Base-by-base conservation (phyloP, 371 early-diverging fungal genomes). In the Mortierella sp. region DNA sequence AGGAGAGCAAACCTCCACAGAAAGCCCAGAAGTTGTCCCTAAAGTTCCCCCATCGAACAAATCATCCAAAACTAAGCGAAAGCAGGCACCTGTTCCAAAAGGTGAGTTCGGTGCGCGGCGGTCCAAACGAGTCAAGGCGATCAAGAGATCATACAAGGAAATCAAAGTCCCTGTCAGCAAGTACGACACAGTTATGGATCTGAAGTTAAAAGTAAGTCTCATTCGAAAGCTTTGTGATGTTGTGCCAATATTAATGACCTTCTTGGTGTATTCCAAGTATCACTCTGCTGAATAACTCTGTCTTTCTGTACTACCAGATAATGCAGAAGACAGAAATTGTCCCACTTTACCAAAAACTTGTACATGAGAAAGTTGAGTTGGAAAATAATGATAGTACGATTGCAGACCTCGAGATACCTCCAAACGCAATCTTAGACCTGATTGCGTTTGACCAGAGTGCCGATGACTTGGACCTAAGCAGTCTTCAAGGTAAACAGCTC, bases 311-410 rank as follows among this genome's bases (percentile, higher is more conserved):
- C 40, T 20, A 32, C 28, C 32, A 81, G 83, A 81, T 81, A 24
- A 81, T 76, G 77, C 54, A 76, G 60, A 70, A 73, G 70, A 73
- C 73, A 11, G 35, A 66, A 5, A 67, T 76, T 66, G 71, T 81
- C 24, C 83, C 83, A n/a, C 54, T 81, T 10, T 81, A 73, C 51
- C 83, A 81, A 45, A 75, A 64, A 40, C 73, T 81, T 40, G 8
- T 73, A 4, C 40, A 65, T 28, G 68, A 55, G 10, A 32, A 66
- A 24, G n/a, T 22, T 8, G 83, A 81, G 40, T 57, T 81, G 14
- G 83, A 76, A 28, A 65, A 70, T 16, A 76, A 81, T 37, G 70
- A 73, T 18, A 52, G 4, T 24, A 81, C 83, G 12, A 73, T 81
- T 10, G 73, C 62, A 8, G 73, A 70, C 5, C 61, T 76, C 22